Conservation (phyloP, 257 asterid genomes). For the Paraleonurus japonicus region DNA sequence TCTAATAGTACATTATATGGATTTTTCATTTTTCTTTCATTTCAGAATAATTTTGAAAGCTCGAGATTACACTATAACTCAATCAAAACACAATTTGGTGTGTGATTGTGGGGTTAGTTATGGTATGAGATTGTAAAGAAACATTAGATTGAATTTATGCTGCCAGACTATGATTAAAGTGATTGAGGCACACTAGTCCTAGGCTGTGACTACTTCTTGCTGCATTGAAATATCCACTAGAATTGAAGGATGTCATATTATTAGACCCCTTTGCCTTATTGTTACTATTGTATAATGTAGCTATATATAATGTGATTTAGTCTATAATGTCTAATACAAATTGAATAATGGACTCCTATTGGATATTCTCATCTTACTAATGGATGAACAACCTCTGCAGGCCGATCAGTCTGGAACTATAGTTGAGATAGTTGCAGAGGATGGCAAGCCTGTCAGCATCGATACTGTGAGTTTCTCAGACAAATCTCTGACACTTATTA, state of each 20-base stretch:
- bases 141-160: not conserved
- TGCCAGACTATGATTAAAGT: not conserved
- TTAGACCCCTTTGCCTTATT: not conserved
- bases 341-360: not conserved
- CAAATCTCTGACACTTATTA: constrained; percentile 1
- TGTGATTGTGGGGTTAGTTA: not conserved
- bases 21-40: not conserved
- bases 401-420: constrained; percentile 77
- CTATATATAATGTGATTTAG: not conserved
- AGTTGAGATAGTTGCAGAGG: constrained; percentile 65
- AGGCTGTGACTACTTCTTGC: not conserved
- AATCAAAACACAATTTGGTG: not conserved
- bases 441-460: constrained; percentile 80
- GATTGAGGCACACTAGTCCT: not conserved
- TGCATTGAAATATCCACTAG: not conserved
- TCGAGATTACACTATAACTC: not conserved
- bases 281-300: not conserved
- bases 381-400: constrained; percentile 33
- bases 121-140: not conserved
- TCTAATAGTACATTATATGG: not conserved
- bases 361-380: constrained; percentile 7
- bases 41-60: not conserved
- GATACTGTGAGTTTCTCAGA: constrained; percentile 57
- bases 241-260: not conserved
- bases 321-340: not conserved